Percentiles rank a stretch among this genome's conserved stretches.
Evolutionary conservation across 2,329 filamentous ascomycete genomes (phyloP).

Genomic region (Botrytis fabae): DNA sequence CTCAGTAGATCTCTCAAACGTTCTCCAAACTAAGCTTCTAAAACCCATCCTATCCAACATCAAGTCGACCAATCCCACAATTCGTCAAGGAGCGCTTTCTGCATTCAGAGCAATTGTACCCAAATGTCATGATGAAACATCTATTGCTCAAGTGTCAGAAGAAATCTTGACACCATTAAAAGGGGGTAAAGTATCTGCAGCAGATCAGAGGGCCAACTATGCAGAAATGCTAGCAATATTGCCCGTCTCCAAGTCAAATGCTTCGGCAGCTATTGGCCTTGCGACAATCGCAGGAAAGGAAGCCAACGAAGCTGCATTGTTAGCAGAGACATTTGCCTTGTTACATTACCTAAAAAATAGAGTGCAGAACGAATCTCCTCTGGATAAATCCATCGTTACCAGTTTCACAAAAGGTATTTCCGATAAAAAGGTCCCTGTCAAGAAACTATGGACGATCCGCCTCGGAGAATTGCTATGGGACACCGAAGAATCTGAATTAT

Average conservation of each 20-base stretch:
- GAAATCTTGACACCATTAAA: conserved; percentile 81
- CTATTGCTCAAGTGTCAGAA: conserved; percentile 68
- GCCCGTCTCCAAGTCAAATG: conserved; percentile 58
- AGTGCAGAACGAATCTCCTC: conserved; percentile 58
- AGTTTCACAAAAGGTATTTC: conserved; percentile 76
- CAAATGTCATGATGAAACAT: conserved; percentile 56
- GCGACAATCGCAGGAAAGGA: conserved; percentile 75
- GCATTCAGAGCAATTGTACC: conserved; percentile 72
- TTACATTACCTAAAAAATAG: conserved; percentile 63
- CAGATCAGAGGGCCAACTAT: conserved; percentile 81
- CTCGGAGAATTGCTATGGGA: conserved; percentile 70
- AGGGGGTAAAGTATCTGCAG: conserved; percentile 76
- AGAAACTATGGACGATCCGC: conserved; percentile 77
- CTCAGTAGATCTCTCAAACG: conserved; percentile 73
- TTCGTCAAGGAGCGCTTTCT: conserved; percentile 72
- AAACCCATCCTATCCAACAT: conserved; percentile 88
- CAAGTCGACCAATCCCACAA: conserved; percentile 81
- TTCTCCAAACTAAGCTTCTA: conserved; percentile 69
- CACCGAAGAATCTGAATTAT: conserved; percentile 48
- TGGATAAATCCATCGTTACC: conserved; percentile 68
- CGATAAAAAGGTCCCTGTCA: conserved; percentile 79
- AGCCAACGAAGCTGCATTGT: conserved; percentile 80
- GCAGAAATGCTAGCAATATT: conserved; percentile 75
- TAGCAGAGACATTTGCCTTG: conserved; percentile 72
- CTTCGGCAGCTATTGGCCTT: conserved; percentile 66